Conservation (phyloP, 305 asterid genomes). For the Lippia alba region DNA sequence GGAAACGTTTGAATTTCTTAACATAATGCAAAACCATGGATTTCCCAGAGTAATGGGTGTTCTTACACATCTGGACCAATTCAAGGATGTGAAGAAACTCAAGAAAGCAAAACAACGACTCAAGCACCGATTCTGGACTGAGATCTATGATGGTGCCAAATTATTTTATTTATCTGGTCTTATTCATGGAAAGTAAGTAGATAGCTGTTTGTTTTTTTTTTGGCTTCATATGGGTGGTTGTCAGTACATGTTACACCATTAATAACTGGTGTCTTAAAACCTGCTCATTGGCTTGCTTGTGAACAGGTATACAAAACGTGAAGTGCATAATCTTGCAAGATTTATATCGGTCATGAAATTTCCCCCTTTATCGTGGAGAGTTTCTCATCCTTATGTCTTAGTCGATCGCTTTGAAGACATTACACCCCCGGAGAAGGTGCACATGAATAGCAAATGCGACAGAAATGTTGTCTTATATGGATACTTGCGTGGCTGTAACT, state of each 20-base stretch:
- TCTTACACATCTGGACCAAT: slow-evolving; percentile 94
- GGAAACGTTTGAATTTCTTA: slow-evolving; percentile 98
- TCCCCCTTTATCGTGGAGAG: slow-evolving; percentile 93
- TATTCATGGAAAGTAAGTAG: slow-evolving; percentile 90
- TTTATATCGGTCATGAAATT: slow-evolving; percentile 96
- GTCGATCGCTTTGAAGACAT: slow-evolving; percentile 97
- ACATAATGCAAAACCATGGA: slow-evolving; percentile 96
- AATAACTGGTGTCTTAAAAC: slow-evolving; percentile 24
- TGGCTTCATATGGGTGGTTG: slow-evolving; percentile 21
- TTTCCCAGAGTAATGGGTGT: slow-evolving; percentile 99
- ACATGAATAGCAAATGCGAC: slow-evolving; percentile 76
- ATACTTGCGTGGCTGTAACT: slow-evolving; percentile 93
- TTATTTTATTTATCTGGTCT: slow-evolving; percentile 95
- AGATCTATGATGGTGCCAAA: slow-evolving; percentile 96
- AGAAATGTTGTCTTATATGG: slow-evolving; percentile 85
- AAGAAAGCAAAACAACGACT: slow-evolving; percentile 92
- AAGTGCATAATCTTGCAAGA: slow-evolving; percentile 96
- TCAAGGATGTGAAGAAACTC: slow-evolving; percentile 95
- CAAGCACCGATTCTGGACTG: slow-evolving; percentile 99
- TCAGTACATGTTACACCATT: slow-evolving; percentile 10
- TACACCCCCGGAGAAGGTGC: slow-evolving; percentile 87
- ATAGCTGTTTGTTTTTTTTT: slow-evolving; percentile 14
- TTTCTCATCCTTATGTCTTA: slow-evolving; percentile 90
- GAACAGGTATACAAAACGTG: slow-evolving; percentile 88
- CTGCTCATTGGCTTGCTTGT: slow-evolving; percentile 34